phyloP scores from a whole-genome alignment of 2,329 filamentous ascomycete species.

The Emericellopsis atlantica region DNA sequence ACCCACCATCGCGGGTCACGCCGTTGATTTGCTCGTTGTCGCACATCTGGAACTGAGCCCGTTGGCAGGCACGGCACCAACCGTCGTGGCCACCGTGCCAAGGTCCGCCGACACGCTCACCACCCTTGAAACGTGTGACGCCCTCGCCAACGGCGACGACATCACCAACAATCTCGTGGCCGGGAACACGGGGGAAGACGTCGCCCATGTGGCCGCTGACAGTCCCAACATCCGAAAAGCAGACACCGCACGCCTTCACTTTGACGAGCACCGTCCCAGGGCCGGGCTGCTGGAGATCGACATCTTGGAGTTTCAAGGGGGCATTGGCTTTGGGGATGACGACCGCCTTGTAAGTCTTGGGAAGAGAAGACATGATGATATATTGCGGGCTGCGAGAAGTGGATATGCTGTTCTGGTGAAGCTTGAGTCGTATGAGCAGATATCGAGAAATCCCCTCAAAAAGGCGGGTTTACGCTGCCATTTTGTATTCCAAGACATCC shows the following conservation, averaged over 20 bases:
- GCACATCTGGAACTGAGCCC: slow-evolving; percentile 58
- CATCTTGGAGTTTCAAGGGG: slow-evolving; percentile 44
- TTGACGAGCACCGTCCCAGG: slow-evolving; percentile 55
- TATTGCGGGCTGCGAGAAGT: neutral
- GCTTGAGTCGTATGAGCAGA: too few relatives aligned
- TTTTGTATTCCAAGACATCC: too few relatives aligned
- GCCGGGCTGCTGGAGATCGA: slow-evolving; percentile 42
- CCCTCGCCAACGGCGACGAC: slow-evolving; percentile 36
- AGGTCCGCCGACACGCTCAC: slow-evolving; percentile 49
- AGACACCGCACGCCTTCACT: slow-evolving; percentile 60
- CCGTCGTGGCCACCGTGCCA: slow-evolving; percentile 42
- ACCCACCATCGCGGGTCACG: slow-evolving; percentile 53
- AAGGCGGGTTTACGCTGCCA: too few relatives aligned
- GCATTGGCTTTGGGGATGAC: slow-evolving; percentile 39
- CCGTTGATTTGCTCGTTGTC: slow-evolving; percentile 51
- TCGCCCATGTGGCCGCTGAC: slow-evolving; percentile 37
- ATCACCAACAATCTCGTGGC: slow-evolving; percentile 56
- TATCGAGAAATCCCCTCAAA: too few relatives aligned
- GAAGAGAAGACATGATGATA: slow-evolving; percentile 27
- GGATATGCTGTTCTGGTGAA: too few relatives aligned
- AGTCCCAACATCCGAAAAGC: slow-evolving; percentile 45
- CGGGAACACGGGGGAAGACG: slow-evolving; percentile 48
- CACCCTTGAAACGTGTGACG: slow-evolving; percentile 45
- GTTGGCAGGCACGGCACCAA: slow-evolving; percentile 49
- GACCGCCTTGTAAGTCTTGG: slow-evolving; percentile 55